These are phyloP conservation scores for Paramecium caudatum DNA, from an alignment of 73 alveolate species.

Conservation along the genomic window DNA sequence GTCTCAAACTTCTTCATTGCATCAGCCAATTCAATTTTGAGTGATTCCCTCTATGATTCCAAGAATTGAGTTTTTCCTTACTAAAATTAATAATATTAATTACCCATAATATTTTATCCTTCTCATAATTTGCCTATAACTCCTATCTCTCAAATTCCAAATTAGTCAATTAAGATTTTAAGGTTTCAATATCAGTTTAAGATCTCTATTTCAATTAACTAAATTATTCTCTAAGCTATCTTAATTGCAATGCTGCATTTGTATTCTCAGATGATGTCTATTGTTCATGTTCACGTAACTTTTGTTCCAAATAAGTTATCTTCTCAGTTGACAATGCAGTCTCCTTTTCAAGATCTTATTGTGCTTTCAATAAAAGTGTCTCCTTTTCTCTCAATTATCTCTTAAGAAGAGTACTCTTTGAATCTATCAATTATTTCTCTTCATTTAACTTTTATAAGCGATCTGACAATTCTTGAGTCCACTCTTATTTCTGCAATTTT, in stretches of 20 bases:
- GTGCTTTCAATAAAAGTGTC: neutral
- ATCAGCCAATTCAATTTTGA: slow-evolving; percentile 89
- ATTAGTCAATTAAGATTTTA: slow-evolving; percentile 41
- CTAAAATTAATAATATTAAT: neutral
- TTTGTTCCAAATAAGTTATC: slow-evolving; percentile 21
- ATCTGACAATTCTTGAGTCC: slow-evolving; percentile 62
- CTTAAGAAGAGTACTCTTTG: neutral
- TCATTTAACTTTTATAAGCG: slow-evolving; percentile 43
- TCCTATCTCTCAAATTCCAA: slow-evolving; percentile 75
- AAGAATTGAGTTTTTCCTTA: slow-evolving; percentile 92
- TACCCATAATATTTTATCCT: slow-evolving; percentile 91
- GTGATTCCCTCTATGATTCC: slow-evolving; percentile 87
- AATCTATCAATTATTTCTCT: slow-evolving; percentile 25
- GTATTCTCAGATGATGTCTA: slow-evolving; percentile 45
- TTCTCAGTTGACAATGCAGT: slow-evolving; percentile 51
- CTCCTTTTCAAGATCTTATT: slow-evolving; percentile 58
- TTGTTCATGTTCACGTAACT: slow-evolving; percentile 48
- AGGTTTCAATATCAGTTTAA: slow-evolving; percentile 50
- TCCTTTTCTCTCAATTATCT: slow-evolving; percentile 52
- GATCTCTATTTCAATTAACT: neutral
- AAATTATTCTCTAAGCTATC: slow-evolving; percentile 32
- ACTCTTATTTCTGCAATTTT: slow-evolving; percentile 26
- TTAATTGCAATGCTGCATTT: slow-evolving; percentile 7
- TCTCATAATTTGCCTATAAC: slow-evolving; percentile 82
- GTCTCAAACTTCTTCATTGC: slow-evolving; percentile 88